Base-by-base conservation (phyloP, 768 basidiomycete species). In the Lactarius psammicola region DNA sequence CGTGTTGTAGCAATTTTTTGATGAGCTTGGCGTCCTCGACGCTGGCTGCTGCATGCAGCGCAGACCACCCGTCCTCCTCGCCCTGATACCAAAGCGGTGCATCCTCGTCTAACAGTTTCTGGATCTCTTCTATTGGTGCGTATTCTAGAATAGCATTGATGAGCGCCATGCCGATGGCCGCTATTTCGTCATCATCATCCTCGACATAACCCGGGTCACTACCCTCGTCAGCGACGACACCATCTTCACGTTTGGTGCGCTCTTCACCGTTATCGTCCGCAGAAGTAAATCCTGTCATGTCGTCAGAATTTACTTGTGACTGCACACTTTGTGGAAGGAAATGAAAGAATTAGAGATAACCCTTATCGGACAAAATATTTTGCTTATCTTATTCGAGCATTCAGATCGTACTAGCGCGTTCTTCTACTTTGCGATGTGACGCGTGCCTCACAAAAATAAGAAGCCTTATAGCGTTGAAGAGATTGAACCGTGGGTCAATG, bases 11-110 rank as follows among this genome's bases (percentile, higher is more conserved):
- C 38, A 98, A 79, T 7, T 82, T 72, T 60, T 82, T 82, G 13
- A 90, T 81, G 18, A 96, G 78, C n/a, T 81, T 79, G 2, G 81
- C 73, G 69, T 89, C 85, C 70, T 89, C 86, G 55, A 83, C 75
- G 70, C 89, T 94, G 1, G 87, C 90, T 15, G 92, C 96, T 18
- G 92, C 94, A 73, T 98, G 96, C 54, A 98, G 76, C 20, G 87
- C 82, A 5, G 93, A 94, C 68, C 87, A 87, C 0, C 94, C 95
- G 9, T 80, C 80, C 56, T 80, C 80, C 56, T 85, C 84, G 73
- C 89, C 90, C 76, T 97, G 94, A 73, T 89, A 94, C 95, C 96
- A 98, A 57, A 92, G 76, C 1, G 92, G 92, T 8, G 93, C 89
- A 20, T 87, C 92, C 6, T 79, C 80, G 11, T 85, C 80, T 68